Evolutionary conservation across 2,329 filamentous ascomycete species (phyloP), one percentile per base, ranked within the genome.

Genomic region (Botrytis medusae): DNA sequence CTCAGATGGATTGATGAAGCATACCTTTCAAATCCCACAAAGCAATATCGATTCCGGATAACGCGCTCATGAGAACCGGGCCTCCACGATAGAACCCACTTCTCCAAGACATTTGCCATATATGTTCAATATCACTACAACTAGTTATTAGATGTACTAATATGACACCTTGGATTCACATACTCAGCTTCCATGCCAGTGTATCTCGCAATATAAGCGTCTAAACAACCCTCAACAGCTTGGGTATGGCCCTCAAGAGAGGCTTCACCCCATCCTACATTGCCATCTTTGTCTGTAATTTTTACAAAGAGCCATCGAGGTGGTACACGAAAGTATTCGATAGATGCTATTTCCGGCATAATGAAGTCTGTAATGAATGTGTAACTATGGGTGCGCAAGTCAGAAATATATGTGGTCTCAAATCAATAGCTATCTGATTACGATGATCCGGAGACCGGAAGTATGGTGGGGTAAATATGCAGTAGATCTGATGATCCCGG

Each of bases 281-380:
- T 85, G 5, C 88, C 91, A 2, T 86, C 85, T 48, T 90, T 88
- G 79, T 94, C 91, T 2, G 87, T 90, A 75, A 94, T 87, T 81
- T 94, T 94, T 76, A 94, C 92, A 76, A 94, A 93, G 1, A 94
- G 85, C 92, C 92, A 94, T 59, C 92, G 85, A 22, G 92, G 92
- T 63, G 90, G 90, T 14, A 94, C 89, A 29, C 92, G 87, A 80
- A 93, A 94, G 79, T 93, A 93, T 77, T 93, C 91, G 61, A 94
- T 89, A 40, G 79, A 85, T 74, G 86, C 85, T 78, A 93, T 92
- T 76, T 88, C 90, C 1, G 85, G 86, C 90, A 92, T 92, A 44
- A 70, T 76, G 75, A 61, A 74, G 18, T 46, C 60, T n/a, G 59
- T 32, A 34, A 65, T 42, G 20, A 71, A 32, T 42, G n/a, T 57